A percentile compares a stretch with the other conserved stretches of the same genome.
phyloP scores from a whole-genome alignment of 345 rosid genomes.

The Brassica cretica region DNA sequence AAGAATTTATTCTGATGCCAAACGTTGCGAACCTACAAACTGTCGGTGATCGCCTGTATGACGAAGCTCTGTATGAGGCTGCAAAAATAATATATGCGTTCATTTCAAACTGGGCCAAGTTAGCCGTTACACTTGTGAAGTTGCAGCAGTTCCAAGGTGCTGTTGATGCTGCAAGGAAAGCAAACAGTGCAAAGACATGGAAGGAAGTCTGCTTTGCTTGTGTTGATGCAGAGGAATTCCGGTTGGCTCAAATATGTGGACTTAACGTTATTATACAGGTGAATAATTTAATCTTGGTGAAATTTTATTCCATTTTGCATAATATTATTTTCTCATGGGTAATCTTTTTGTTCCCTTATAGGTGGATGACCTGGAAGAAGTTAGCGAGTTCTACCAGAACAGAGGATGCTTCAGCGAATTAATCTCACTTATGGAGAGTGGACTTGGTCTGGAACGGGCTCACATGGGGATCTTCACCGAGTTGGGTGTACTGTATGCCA shows the following conservation, averaged over 20 bases:
- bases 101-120: conserved; percentile 97
- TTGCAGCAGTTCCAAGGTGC: conserved; percentile 95
- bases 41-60: conserved; percentile 95
- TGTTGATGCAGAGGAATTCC: conserved; percentile 98
- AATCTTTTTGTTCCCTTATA: conserved; percentile 35
- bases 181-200: conserved; percentile 99
- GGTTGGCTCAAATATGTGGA: conserved; percentile 96
- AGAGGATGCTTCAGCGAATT: conserved; percentile 97
- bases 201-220: conserved; percentile 99
- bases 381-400: conserved; percentile 95
- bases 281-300: conserved; percentile 9
- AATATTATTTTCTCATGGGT: background rate
- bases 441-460: conserved; percentile 94
- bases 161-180: conserved; percentile 99
- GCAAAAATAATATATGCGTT: conserved; percentile 92
- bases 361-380: conserved; percentile 99
- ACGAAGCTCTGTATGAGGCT: conserved; percentile 88
- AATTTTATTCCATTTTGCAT: conserved; percentile 1
- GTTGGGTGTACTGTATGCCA: conserved; percentile 95
- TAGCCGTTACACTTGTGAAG: conserved; percentile 92
- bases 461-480: conserved; percentile 99
- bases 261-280: conserved; percentile 94
- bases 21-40: conserved; percentile 93
- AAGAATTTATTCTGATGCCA: conserved; percentile 97
- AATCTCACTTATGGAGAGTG: conserved; percentile 99